phyloP scores from a whole-genome alignment of 1,284 basidiomycete species.

The Stereum hirsutum region DNA sequence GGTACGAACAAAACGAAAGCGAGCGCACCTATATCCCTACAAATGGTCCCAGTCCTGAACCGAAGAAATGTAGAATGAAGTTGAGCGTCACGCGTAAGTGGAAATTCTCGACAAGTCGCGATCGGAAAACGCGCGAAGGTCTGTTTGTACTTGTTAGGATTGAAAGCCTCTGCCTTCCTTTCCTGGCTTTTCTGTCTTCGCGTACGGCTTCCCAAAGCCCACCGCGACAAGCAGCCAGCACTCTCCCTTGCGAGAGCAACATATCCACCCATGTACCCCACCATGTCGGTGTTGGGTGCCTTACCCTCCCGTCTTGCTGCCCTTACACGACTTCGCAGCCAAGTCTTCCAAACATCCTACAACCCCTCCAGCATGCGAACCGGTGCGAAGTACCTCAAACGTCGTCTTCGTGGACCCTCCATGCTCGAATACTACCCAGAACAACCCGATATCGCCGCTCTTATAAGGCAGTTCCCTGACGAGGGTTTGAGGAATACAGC shows the following conservation, averaged over 20 bases:
- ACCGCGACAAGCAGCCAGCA: too few relatives aligned
- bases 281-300: conserved; percentile 26
- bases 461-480: conserved; percentile 43
- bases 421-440: conserved; percentile 74
- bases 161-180: too few relatives aligned
- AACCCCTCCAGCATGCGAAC: conserved; percentile 74
- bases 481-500: conserved; percentile 51
- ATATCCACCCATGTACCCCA: conserved; percentile 5
- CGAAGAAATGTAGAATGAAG: too few relatives aligned
- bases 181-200: too few relatives aligned
- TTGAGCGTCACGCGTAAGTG: too few relatives aligned
- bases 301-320: conserved; percentile 38
- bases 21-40: too few relatives aligned
- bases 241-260: too few relatives aligned
- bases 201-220: not conserved
- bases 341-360: conserved; percentile 78
- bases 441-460: conserved; percentile 38
- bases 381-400: conserved; percentile 78
- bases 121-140: too few relatives aligned
- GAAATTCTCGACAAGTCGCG: too few relatives aligned
- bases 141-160: too few relatives aligned
- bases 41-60: too few relatives aligned
- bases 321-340: conserved; percentile 49
- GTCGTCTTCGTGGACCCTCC: conserved; percentile 66
- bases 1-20: too few relatives aligned